These are phyloP conservation scores for Boechera divaricarpa DNA, from an alignment of 345 rosid genomes.

Conservation along the genomic window DNA sequence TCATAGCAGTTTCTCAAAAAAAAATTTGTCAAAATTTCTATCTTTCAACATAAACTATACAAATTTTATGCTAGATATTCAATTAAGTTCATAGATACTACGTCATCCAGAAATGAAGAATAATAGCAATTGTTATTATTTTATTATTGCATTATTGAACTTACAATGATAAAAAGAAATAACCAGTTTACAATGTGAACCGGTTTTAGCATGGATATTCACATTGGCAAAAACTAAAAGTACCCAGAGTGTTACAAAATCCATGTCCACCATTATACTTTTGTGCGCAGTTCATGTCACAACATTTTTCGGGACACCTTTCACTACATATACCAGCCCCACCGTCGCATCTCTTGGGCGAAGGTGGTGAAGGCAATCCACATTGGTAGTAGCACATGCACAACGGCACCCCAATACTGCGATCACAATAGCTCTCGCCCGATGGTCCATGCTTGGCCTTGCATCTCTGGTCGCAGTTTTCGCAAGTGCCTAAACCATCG, in stretches of 20 bases:
- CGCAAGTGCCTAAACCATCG: constrained; percentile 26
- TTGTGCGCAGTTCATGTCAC: constrained; percentile 17
- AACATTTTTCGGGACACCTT: constrained; percentile 6
- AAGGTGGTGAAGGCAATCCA: background rate
- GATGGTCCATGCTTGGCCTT: constrained; percentile 40
- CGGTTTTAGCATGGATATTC: constrained; percentile 31
- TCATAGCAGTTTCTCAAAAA: no score
- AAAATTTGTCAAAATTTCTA: no score
- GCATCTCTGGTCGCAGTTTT: constrained; percentile 30
- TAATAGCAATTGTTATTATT: background rate
- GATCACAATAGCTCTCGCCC: constrained; percentile 12
- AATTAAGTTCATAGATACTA: background rate
- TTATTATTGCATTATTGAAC: background rate
- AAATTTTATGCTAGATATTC: no score
- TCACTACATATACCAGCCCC: constrained; percentile 31
- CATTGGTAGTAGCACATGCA: constrained; percentile 30
- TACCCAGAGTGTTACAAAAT: constrained; percentile 27
- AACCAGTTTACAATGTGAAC: background rate
- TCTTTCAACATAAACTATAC: no score
- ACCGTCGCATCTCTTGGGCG: constrained; percentile 16
- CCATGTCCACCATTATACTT: constrained; percentile 30
- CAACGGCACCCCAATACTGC: background rate
- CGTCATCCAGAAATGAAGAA: background rate
- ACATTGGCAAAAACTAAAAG: constrained; percentile 33
- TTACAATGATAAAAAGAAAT: background rate